Evolutionary conservation across 345 rosid genomes (phyloP).

Genomic region (Euphorbia pulcherrima): DNA sequence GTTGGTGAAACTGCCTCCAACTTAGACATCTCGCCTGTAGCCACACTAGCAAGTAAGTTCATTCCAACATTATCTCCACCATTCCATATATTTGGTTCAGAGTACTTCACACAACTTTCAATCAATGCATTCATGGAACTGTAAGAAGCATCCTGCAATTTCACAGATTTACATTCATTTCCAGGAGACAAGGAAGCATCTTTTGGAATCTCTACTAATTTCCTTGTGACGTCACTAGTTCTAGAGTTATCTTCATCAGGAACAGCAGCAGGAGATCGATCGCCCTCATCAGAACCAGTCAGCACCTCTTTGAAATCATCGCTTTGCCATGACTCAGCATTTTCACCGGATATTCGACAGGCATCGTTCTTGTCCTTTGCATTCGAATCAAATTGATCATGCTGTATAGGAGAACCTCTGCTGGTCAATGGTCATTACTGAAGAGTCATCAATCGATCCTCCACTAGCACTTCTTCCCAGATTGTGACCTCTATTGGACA

Average conservation of each 20-base stretch:
- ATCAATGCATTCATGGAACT: conserved; percentile 77
- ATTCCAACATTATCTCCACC: conserved; percentile 83
- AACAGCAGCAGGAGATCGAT: conserved; percentile 43
- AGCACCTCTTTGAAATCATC: conserved; percentile 54
- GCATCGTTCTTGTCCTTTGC: conserved; percentile 36
- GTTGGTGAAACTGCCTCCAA: conserved; percentile 52
- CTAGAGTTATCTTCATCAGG: conserved; percentile 42
- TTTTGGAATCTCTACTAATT: conserved; percentile 41
- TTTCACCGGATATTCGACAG: conserved; percentile 36
- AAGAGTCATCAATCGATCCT: conserved; percentile 61
- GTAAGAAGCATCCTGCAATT: conserved; percentile 54
- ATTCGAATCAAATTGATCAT: conserved; percentile 32
- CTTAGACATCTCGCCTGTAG: conserved; percentile 78
- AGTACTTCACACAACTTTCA: conserved; percentile 77
- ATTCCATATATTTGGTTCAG: conserved; percentile 51
- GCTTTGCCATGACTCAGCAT: conserved; percentile 57
- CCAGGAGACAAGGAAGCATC: conserved; percentile 37
- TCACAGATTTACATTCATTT: conserved; percentile 42
- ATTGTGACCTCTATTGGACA: conserved; percentile 67
- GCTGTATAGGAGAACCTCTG: conserved; percentile 55
- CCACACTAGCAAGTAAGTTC: conserved; percentile 94
- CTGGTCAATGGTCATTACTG: conserved; percentile 50
- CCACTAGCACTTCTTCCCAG: conserved; percentile 66
- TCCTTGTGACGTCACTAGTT: conserved; percentile 40
- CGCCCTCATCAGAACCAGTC: conserved; percentile 46